phyloP scores from a whole-genome alignment of 2,329 filamentous ascomycete species.

The Ascochyta pisi region DNA sequence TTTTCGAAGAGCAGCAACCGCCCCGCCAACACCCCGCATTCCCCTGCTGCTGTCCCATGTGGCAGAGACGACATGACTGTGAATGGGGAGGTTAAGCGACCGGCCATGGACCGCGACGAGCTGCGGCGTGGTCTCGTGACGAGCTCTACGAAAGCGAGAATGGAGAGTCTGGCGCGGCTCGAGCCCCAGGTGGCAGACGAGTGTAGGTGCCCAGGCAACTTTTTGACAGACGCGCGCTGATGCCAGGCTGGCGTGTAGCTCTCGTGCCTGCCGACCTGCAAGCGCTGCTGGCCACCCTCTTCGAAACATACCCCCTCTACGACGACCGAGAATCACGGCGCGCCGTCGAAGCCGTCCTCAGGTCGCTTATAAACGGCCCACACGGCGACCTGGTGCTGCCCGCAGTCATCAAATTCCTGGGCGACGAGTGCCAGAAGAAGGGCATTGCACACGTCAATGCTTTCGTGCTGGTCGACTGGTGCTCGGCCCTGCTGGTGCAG shows the following conservation, averaged over 20 bases:
- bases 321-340: slow-evolving; percentile 82
- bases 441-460: slow-evolving; percentile 80
- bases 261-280: slow-evolving; percentile 55
- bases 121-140: slow-evolving; percentile 53
- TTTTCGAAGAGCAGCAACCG: slow-evolving; percentile 30
- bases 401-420: slow-evolving; percentile 70
- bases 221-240: slow-evolving; percentile 17
- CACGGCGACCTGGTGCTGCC: slow-evolving; percentile 65
- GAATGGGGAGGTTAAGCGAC: slow-evolving; percentile 43
- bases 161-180: slow-evolving; percentile 53
- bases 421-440: slow-evolving; percentile 75
- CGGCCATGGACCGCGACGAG: slow-evolving; percentile 42
- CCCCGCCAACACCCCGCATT: slow-evolving; percentile 38
- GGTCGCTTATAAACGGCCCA: slow-evolving; percentile 66
- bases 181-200: slow-evolving; percentile 53
- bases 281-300: slow-evolving; percentile 73
- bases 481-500: slow-evolving; percentile 76
- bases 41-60: slow-evolving; percentile 31
- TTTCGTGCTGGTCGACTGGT: slow-evolving; percentile 92
- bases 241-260: slow-evolving; percentile 33
- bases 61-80: slow-evolving; percentile 46
- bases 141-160: slow-evolving; percentile 58
- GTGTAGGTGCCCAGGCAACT: slow-evolving; percentile 46
- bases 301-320: slow-evolving; percentile 88
- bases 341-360: slow-evolving; percentile 82